Conservation (phyloP, 2,329 filamentous ascomycete species). For the Alternaria dauci region DNA sequence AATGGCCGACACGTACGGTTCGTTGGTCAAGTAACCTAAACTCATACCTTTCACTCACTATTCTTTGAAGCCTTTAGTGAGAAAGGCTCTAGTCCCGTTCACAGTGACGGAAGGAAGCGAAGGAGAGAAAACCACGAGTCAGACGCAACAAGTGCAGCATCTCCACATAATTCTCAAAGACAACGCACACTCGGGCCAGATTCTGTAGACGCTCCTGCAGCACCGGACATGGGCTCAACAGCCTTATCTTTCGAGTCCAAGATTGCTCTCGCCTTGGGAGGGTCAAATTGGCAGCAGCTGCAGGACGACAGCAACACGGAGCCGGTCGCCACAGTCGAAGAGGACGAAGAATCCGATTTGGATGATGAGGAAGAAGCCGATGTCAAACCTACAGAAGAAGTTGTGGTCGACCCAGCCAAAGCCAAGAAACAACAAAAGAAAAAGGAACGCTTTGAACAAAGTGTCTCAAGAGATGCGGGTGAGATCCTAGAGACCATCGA, state of each 20-base stretch:
- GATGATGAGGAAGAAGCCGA: background rate
- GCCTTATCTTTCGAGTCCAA: slow-evolving; percentile 24
- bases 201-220: background rate
- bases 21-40: background rate
- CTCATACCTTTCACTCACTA: background rate
- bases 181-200: background rate
- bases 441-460: slow-evolving; percentile 20
- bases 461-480: slow-evolving; percentile 27
- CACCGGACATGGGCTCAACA: slow-evolving; percentile 6
- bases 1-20: background rate
- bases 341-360: background rate
- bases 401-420: slow-evolving; percentile 8
- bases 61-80: background rate
- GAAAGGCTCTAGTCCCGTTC: background rate
- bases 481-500: slow-evolving; percentile 26
- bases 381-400: background rate
- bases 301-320: slow-evolving; percentile 5
- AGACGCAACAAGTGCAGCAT: background rate
- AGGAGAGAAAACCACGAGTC: background rate
- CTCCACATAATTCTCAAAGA: background rate
- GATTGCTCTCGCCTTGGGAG: slow-evolving; percentile 22
- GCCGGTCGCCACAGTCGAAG: background rate
- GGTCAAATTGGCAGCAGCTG: slow-evolving; percentile 24
- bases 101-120: background rate
- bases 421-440: slow-evolving; percentile 27